phyloP scores from a whole-genome alignment of 495 filamentous ascomycete species.

The Penicillium bialowiezense region DNA sequence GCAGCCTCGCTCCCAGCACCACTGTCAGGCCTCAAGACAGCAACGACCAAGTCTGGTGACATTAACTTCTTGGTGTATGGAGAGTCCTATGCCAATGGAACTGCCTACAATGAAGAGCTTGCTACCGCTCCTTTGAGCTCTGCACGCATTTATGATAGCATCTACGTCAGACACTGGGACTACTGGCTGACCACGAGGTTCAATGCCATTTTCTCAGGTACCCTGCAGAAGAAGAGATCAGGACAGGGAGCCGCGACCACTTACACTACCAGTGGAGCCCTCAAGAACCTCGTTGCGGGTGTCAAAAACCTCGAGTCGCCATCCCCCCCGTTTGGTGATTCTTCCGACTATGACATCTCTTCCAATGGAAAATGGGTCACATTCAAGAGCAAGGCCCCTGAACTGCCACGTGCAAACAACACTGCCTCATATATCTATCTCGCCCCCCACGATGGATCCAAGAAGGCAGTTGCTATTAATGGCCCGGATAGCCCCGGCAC shows the following conservation, averaged over 20 bases:
- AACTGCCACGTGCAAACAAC: conserved; percentile 36
- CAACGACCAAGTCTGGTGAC: conserved; percentile 48
- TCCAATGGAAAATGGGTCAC: conserved; percentile 38
- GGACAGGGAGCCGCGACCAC: conserved; percentile 8
- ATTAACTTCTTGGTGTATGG: conserved; percentile 62
- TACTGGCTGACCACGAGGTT: conserved; percentile 53
- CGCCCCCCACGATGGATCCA: conserved; percentile 35
- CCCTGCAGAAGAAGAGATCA: conserved; percentile 22
- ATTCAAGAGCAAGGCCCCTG: conserved; percentile 43
- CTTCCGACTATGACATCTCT: conserved; percentile 42
- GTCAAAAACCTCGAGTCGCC: conserved; percentile 46
- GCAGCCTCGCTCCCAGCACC: conserved; percentile 57
- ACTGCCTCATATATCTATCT: conserved; percentile 41
- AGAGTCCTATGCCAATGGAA: conserved; percentile 57
- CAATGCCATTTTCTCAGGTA: conserved; percentile 47
- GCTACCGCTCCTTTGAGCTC: conserved; percentile 54
- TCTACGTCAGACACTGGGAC: conserved; percentile 81
- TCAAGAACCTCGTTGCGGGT: conserved; percentile 42
- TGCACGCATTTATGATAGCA: conserved; percentile 63
- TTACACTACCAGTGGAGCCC: conserved; percentile 15
- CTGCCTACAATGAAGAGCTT: conserved; percentile 57
- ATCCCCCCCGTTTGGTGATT: conserved; percentile 39
- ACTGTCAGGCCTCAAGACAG: conserved; percentile 66
- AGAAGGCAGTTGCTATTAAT: conserved; percentile 32
- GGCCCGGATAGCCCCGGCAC: conserved; percentile 27